Percentiles rank a stretch among this genome's conserved stretches.
Evolutionary conservation across 345 rosid species (phyloP).

Genomic region (Linum lewisii): DNA sequence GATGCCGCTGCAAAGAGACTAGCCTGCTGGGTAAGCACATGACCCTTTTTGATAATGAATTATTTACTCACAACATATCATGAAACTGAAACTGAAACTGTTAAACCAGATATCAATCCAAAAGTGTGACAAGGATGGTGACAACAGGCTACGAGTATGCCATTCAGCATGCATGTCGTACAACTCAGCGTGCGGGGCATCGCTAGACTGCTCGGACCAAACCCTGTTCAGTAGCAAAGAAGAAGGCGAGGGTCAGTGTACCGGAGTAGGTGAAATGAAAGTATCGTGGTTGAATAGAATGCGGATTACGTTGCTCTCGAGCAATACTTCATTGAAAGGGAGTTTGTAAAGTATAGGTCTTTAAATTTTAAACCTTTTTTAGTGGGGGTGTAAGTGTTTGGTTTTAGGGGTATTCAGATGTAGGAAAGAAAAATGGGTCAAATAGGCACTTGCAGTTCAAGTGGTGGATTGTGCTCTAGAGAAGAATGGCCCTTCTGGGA

Average conservation of each 20-base stretch:
- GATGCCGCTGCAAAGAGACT: constrained; percentile 83
- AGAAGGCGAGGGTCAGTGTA: constrained; percentile 77
- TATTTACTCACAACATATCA: too few species aligned
- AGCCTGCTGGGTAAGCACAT: constrained; percentile 93
- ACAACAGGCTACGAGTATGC: constrained; percentile 89
- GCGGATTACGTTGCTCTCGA: constrained; percentile 34
- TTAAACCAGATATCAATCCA: constrained; percentile 85
- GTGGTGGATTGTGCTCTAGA: constrained; percentile 5
- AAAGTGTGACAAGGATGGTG: constrained; percentile 85
- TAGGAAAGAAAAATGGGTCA: constrained; percentile 12
- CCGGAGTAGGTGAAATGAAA: constrained; percentile 59
- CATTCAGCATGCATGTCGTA: constrained; percentile 91
- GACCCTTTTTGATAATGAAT: neutral
- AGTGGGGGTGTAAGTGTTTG: neutral
- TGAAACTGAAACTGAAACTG: neutral
- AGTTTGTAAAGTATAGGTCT: constrained; percentile 22
- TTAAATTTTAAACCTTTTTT: neutral
- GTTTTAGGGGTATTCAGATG: constrained; percentile 10
- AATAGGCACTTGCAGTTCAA: constrained; percentile 1
- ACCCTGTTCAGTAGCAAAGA: constrained; percentile 82
- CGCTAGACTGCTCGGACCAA: constrained; percentile 92
- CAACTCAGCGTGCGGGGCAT: constrained; percentile 88
- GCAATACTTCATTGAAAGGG: constrained; percentile 13
- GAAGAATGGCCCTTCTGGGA: neutral
- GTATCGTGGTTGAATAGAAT: constrained; percentile 40